Evolutionary conservation across 202 grass and related monocot species (phyloP).

Genomic region (Dendrocalamus latiflorus): DNA sequence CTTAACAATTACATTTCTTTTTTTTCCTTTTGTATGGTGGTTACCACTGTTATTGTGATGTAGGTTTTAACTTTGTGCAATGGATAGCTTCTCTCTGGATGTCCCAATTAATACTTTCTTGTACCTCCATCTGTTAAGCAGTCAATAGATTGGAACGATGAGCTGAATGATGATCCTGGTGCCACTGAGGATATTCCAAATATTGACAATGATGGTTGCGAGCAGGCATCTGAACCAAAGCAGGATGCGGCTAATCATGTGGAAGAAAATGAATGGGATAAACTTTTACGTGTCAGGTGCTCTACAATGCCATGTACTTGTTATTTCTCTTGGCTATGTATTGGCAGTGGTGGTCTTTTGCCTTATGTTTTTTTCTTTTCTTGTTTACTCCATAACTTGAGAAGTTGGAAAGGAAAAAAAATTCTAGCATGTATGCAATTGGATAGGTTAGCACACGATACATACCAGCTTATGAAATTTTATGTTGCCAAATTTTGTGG

Average conservation of each 20-base stretch:
- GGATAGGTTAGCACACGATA: no score
- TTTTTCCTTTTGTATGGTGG: no score
- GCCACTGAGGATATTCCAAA: constrained; percentile 40
- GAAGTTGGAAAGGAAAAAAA: neutral
- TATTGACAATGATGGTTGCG: constrained; percentile 46
- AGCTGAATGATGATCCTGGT: constrained; percentile 70
- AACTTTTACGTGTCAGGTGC: constrained; percentile 94
- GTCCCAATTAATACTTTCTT: constrained; percentile 33
- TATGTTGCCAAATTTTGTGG: no score
- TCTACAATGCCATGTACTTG: neutral
- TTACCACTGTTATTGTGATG: constrained; percentile 9
- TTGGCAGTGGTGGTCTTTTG: neutral
- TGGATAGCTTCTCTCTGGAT: constrained; percentile 5
- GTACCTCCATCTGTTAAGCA: constrained; percentile 42
- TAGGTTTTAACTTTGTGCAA: constrained; percentile 31
- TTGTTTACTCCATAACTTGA: neutral
- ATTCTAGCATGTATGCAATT: no score
- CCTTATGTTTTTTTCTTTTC: neutral
- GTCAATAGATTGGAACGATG: constrained; percentile 97
- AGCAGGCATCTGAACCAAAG: constrained; percentile 58
- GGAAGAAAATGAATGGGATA: constrained; percentile 99
- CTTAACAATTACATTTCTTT: neutral
- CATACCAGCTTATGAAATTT: no score
- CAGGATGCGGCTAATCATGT: constrained; percentile 42
- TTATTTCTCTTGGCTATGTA: constrained; percentile 15